phyloP scores from a whole-genome alignment of 768 basidiomycete genomes.

The Boletus rufocinnamomeus region DNA sequence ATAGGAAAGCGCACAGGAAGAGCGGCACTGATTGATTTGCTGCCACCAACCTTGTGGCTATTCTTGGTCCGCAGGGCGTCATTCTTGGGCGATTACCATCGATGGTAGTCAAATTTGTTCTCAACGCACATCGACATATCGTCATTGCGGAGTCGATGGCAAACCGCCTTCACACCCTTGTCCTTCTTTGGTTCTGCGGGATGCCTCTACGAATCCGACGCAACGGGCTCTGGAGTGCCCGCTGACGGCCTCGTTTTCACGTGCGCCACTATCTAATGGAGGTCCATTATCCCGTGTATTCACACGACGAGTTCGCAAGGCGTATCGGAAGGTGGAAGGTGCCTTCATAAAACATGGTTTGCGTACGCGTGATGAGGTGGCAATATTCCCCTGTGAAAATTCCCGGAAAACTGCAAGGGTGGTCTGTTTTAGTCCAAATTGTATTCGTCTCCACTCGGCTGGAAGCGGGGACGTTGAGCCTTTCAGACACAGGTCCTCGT shows the following conservation, averaged over 20 bases:
- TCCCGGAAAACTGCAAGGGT: neutral
- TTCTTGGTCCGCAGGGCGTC: slow-evolving; percentile 8
- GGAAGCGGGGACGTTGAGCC: neutral
- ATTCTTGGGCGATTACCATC: slow-evolving; percentile 14
- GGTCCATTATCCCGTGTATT: slow-evolving; percentile 14
- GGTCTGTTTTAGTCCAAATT: slow-evolving; percentile 19
- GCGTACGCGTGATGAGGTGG: slow-evolving; percentile 5
- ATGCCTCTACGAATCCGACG: slow-evolving; percentile 8
- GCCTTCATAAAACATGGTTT: slow-evolving; percentile 19
- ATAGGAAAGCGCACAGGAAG: neutral
- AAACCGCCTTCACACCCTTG: neutral
- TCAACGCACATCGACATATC: neutral
- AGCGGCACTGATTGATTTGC: slow-evolving; percentile 6
- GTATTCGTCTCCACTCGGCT: neutral
- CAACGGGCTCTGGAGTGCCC: neutral
- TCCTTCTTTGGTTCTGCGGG: neutral
- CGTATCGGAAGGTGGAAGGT: slow-evolving; percentile 1
- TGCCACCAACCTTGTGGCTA: slow-evolving; percentile 8
- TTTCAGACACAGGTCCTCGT: neutral
- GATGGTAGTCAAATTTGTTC: neutral
- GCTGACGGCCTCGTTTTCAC: slow-evolving; percentile 11
- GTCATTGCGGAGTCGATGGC: slow-evolving; percentile 11
- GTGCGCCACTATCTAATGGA: slow-evolving; percentile 18
- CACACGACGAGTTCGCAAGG: slow-evolving; percentile 25
- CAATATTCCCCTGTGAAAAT: neutral